Conservation (phyloP, 306 rosid genomes). For the Hylodesmum podocarpum region DNA sequence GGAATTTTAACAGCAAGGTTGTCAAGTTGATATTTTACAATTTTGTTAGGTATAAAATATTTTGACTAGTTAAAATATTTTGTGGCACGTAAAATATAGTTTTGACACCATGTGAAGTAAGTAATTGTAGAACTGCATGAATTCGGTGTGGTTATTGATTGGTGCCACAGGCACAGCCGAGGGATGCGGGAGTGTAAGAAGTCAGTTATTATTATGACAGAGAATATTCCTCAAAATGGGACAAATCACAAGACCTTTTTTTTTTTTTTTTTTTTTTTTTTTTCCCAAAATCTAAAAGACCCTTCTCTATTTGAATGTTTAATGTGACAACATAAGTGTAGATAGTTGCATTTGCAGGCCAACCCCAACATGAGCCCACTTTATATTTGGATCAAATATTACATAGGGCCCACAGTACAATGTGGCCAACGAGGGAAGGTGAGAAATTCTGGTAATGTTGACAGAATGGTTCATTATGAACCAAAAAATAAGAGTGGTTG, state of each 20-base stretch:
- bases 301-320: neutral
- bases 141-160: constrained; percentile 20
- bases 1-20: neutral
- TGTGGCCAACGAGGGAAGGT: neutral
- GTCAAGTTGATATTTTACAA: neutral
- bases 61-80: constrained; percentile 9
- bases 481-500: neutral
- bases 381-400: neutral
- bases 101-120: constrained; percentile 31
- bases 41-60: constrained; percentile 10
- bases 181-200: constrained; percentile 21
- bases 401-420: neutral
- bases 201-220: constrained; percentile 35
- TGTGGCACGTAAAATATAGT: neutral
- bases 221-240: constrained; percentile 33
- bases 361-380: neutral
- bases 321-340: neutral
- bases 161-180: constrained; percentile 27
- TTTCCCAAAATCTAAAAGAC: neutral
- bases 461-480: neutral
- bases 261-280: neutral
- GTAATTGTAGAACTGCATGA: constrained; percentile 13
- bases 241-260: constrained; percentile 18
- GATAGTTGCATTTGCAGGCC: neutral
- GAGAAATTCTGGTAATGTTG: neutral